Base-by-base conservation (phyloP, 306 rosid species). In the Dryas drummondii region DNA sequence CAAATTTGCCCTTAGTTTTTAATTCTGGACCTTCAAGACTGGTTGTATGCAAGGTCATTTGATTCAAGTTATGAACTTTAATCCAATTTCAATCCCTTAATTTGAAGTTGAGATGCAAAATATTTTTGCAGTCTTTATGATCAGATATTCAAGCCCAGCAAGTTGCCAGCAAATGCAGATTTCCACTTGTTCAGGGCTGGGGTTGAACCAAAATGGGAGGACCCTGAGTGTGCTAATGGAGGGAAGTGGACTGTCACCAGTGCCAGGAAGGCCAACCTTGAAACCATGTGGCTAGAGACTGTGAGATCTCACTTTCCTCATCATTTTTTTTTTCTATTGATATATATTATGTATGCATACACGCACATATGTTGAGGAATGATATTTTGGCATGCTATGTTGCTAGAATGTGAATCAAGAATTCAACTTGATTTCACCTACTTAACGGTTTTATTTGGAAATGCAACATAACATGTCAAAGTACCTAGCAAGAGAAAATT, bases 151-250 rank as follows among this genome's bases (percentile, higher is more conserved):
- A 89, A 90, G 85, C 99, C 99, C 13, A 85, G 98, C 85, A 90
- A 92, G 77, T 80, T 96, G 72, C 86, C 83, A 52, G 77, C 57
- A 0, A 81, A 82, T 76, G 96, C 90, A 4, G 98, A 92, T 22
- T 87, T 96, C 61, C 99, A 96, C 79, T 61, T 96, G 89, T 96
- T 92, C 81, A 91, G 84, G 86, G 71, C 89, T 78, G 98, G 99
- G 77, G 50, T 89, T 84, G 98, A 92, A 63, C 99, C 99, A 17
- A 96, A 96, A 70, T 96, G 98, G 98, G 99, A 96, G 87, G 99
- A 92, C 88, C 99, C 99, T 4, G 97, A 92, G 77, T 94, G 99
- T 79, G 96, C 98, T 52, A 85, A 9, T 82, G 99, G 99, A 80
- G 99, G 99, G 57, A 96, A 92, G 82, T 96, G 98, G 99, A 83